Conservation (phyloP, 2,329 filamentous ascomycete genomes). For the Pseudogymnoascus sp. region DNA sequence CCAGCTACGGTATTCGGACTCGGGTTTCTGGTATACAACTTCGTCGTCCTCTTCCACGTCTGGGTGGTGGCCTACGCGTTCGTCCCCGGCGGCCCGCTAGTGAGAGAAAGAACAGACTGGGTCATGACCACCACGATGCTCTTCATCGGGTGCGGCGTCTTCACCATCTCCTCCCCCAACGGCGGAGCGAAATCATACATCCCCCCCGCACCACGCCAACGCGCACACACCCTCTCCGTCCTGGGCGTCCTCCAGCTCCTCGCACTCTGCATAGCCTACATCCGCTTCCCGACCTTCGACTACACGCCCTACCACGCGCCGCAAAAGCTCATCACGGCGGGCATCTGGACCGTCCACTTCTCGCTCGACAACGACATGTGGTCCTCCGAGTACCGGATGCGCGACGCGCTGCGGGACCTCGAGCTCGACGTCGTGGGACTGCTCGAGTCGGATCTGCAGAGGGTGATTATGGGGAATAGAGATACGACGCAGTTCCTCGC, state of each 20-base stretch:
- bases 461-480: constrained; percentile 99
- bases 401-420: constrained; percentile 82
- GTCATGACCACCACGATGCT: constrained; percentile 84
- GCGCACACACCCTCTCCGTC: constrained; percentile 62
- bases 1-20: constrained; percentile 77
- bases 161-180: constrained; percentile 47
- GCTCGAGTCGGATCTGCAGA: constrained; percentile 84
- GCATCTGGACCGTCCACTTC: constrained; percentile 99
- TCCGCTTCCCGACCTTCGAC: constrained; percentile 87
- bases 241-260: constrained; percentile 71
- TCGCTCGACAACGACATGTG: constrained; percentile 98
- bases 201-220: constrained; percentile 32
- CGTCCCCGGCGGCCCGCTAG: constrained; percentile 84
- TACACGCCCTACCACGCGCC: constrained; percentile 84
- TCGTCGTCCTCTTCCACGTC: constrained; percentile 92
- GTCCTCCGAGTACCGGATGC: constrained; percentile 91
- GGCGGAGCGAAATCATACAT: constrained; percentile 26
- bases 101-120: constrained; percentile 93
- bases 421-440: constrained; percentile 97
- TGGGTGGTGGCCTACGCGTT: constrained; percentile 99
- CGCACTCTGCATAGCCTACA: constrained; percentile 71
- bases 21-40: constrained; percentile 85
- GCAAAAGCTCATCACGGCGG: constrained; percentile 80
- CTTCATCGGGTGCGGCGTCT: constrained; percentile 75
- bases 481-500: constrained; percentile 92